Evolutionary conservation across 2,329 filamentous ascomycete species (phyloP), one percentile per base, ranked within the genome.

Genomic region (Colletotrichum lini): DNA sequence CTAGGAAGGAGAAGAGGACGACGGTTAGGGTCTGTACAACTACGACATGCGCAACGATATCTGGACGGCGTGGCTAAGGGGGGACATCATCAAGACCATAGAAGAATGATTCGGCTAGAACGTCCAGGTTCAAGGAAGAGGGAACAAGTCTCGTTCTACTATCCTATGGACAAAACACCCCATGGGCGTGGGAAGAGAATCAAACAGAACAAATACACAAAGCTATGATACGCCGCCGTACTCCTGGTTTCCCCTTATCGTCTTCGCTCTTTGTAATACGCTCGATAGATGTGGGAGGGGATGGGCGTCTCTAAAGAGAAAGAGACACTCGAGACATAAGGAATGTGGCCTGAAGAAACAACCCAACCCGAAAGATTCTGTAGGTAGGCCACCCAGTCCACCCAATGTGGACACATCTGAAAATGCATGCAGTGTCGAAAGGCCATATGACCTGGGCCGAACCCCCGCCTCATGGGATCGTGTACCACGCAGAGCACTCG

Each of bases 221-320:
- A 66, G 74, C 69, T 60, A 77, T 72, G 72, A 76, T 75, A 74
- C 76, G 74, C 75, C 75, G 57, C 72, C 53, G 63, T 73, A 77
- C 75, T 75, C 77, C 76, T 67, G 64, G 69, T 71, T 72, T 72
- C 72, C 70, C 67, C 57, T 65, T 61, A 66, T 66, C 68, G 66
- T 77, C 72, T 75, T 73, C 68, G 73, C 67, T 72, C 58, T 71
- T 66, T 72, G 66, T 73, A 70, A 70, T 72, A 70, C 70, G 70
- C 70, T 70, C 49, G 62, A 66, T 66, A 50, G 54, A 72, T 64
- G 65, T 69, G 30, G 58, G 65, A 58, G 52, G 49, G 57, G 59
- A 58, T 45, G 49, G 57, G 59, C 35, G 40, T 54, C 30, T 53
- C 49, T 12, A 64, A 53, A 53, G 50, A 59, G 26, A 63, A 15